Base-by-base conservation (phyloP, 164 flowering plant genomes). In the Magnolia kwangsiensis region DNA sequence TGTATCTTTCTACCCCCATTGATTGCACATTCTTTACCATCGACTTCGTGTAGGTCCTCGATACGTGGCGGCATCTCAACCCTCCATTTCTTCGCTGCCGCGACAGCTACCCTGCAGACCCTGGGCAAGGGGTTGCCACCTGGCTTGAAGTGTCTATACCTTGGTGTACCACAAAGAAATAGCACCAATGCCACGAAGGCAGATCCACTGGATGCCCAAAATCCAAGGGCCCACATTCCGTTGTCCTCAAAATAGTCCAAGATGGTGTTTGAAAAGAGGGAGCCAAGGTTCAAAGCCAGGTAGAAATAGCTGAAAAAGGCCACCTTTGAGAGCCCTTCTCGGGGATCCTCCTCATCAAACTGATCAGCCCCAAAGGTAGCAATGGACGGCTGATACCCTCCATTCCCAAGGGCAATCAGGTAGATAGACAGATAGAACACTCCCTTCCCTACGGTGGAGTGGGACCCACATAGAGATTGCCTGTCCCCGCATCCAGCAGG, bases 351-450 rank as follows among this genome's bases (percentile, higher is more conserved):
- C 67, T 85, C 94, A 67, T 94, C 98, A 79, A 89, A 94, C 80
- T 92, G 97, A 75, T 94, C 98, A 27, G 98, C 97, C 10, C 98
- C 97, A 78, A 94, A 89, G 21, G 98, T 94, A 3, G 96, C 96
- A 51, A 94, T 91, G 64, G 86, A 91, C 9, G 97, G 98, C 74
- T 94, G 98, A 73, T 94, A 94, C 18, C 97, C 98, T 78, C 98
- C 98, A 83, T 92, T 87, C 67, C 98, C 98, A 10, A 92, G 82
- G 51, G 97, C 97, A 74, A 91, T 78, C 50, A 91, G 80, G 82
- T 94, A 94, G 51, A 89, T 89, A 0, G 93, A 88, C 64, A 94
- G 72, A 82, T 92, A 94, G 73, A 92, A 94, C 13, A 91, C 63
- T 6, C 83, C 85, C 0, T 86, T 82, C 78, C 84, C 89, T 76